Evolutionary conservation across 345 rosid genomes (phyloP).

Genomic region (Eutrema yunnanense): DNA sequence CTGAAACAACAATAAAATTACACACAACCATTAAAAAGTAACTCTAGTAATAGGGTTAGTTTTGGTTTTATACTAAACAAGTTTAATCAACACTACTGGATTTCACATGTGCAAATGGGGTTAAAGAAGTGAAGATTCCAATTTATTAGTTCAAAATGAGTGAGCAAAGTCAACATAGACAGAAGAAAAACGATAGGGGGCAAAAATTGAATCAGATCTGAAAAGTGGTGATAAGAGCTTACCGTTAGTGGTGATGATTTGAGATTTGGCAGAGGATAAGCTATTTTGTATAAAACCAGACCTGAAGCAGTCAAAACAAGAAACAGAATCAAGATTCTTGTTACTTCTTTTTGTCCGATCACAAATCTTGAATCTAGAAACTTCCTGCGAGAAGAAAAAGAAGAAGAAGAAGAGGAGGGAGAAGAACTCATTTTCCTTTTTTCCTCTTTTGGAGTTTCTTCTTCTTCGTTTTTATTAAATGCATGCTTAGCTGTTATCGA

Average conservation of each 20-base stretch:
- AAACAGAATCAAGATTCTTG: conserved; percentile 25
- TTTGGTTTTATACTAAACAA: too few species aligned
- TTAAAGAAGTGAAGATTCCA: too few species aligned
- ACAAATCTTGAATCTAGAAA: conserved; percentile 6
- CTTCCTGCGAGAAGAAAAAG: conserved; percentile 14
- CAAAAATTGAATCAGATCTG: too few species aligned
- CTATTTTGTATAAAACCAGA: conserved; percentile 26
- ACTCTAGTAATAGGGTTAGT: too few species aligned
- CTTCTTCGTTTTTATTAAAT: not conserved
- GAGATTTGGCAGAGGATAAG: conserved; percentile 21
- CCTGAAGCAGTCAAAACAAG: conserved; percentile 25
- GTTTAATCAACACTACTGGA: too few species aligned
- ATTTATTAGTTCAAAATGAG: too few species aligned
- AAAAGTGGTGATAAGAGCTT: too few species aligned
- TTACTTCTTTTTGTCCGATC: conserved; percentile 12
- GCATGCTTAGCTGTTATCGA: not conserved
- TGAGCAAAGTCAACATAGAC: too few species aligned
- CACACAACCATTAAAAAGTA: not conserved
- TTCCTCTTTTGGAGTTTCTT: not conserved
- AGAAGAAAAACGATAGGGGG: too few species aligned
- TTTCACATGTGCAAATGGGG: too few species aligned
- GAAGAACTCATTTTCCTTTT: conserved; percentile 16
- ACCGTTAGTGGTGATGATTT: too few species aligned
- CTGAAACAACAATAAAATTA: conserved; percentile 10
- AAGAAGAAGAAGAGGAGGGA: conserved; percentile 9